A percentile compares a stretch with the other conserved stretches of the same genome.
Conservation (phyloP, 2,329 filamentous ascomycete genomes). For the Diaporthe nobilis region DNA sequence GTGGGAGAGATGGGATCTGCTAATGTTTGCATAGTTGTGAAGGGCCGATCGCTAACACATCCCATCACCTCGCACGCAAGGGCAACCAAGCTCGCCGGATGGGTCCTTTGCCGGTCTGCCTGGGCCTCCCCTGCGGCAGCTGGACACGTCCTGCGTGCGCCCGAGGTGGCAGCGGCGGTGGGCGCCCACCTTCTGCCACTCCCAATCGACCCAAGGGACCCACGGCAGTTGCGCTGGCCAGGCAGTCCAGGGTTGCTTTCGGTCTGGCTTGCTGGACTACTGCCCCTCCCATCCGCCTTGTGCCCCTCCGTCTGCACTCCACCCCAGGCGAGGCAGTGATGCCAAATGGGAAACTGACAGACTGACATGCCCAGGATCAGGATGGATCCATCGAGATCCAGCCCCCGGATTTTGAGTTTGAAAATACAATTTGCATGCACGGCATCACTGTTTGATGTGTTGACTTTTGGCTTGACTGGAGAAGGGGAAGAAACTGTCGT, state of each 20-base stretch:
- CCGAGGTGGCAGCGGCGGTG: constrained; percentile 9
- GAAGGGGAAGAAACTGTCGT: neutral
- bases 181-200: neutral
- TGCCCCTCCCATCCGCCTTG: neutral
- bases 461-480: neutral
- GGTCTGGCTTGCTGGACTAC: neutral
- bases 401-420: constrained; percentile 33
- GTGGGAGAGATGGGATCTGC: constrained; percentile 4
- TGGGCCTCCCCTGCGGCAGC: constrained; percentile 26
- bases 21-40: neutral
- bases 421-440: constrained; percentile 28
- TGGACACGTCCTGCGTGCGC: constrained; percentile 22
- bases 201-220: constrained; percentile 1
- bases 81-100: constrained; percentile 20
- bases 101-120: constrained; percentile 6
- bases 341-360: constrained; percentile 12
- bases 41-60: neutral
- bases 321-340: constrained; percentile 6
- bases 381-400: constrained; percentile 34
- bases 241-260: neutral
- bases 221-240: constrained; percentile 27
- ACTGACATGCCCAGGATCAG: neutral
- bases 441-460: constrained; percentile 21
- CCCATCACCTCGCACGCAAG: neutral
- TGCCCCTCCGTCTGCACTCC: neutral